Evolutionary conservation across 179 eudicot species (phyloP).

Genomic region (Gypsophila paniculata): DNA sequence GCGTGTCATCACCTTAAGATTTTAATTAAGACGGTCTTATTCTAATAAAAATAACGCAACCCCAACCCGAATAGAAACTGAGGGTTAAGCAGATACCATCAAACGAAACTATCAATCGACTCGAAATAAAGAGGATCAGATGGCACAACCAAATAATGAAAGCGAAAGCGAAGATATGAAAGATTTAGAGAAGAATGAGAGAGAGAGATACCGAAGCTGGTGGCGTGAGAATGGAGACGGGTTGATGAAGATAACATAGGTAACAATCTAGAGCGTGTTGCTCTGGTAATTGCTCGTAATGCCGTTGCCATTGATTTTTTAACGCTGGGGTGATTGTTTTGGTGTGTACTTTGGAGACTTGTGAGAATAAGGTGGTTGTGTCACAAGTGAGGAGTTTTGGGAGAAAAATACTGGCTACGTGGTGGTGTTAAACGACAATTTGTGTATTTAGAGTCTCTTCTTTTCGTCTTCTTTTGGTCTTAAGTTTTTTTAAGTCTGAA

Average conservation of each 20-base stretch:
- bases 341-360: too few species aligned
- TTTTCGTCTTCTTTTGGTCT: too few species aligned
- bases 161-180: not conserved
- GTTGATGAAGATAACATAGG: conserved; percentile 37
- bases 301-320: conserved; percentile 56
- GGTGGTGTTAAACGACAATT: too few species aligned
- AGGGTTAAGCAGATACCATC: not conserved
- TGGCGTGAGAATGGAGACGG: conserved; percentile 79
- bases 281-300: conserved; percentile 40
- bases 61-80: too few species aligned
- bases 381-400: too few species aligned
- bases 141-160: not conserved
- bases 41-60: too few species aligned
- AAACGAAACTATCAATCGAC: not conserved
- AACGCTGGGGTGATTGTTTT: not conserved
- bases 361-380: too few species aligned
- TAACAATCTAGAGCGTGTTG: conserved; percentile 36
- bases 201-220: conserved; percentile 64
- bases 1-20: too few species aligned
- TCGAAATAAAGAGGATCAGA: not conserved
- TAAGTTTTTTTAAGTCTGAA: too few species aligned
- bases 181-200: not conserved
- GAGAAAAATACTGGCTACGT: too few species aligned
- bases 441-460: too few species aligned
- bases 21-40: too few species aligned